Conservation (phyloP, 352 stramenopile species). For the Phytophthora meadii region DNA sequence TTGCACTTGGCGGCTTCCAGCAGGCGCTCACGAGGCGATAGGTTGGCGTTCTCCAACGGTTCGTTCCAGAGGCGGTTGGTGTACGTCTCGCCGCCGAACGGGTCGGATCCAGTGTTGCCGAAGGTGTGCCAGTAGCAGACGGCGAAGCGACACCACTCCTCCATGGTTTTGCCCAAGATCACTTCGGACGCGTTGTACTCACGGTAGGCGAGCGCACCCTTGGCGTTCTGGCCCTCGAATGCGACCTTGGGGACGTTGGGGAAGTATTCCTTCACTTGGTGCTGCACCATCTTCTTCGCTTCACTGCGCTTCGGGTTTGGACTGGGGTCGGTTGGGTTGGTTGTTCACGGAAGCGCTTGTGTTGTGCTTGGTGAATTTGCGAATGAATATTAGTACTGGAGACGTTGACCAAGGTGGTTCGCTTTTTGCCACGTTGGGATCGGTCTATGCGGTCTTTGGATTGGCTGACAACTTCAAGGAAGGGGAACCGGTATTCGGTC, state of each 20-base stretch:
- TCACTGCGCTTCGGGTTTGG: background rate
- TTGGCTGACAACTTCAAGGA: slow-evolving; percentile 27
- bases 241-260: slow-evolving; percentile 61
- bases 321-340: background rate
- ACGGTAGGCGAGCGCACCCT: slow-evolving; percentile 66
- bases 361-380: slow-evolving; percentile 13
- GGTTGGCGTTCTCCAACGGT: slow-evolving; percentile 25
- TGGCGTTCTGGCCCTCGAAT: slow-evolving; percentile 60
- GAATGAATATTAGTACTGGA: slow-evolving; percentile 15
- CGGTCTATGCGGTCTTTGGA: background rate
- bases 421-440: background rate
- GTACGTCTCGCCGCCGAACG: slow-evolving; percentile 48
- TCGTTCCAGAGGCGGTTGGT: slow-evolving; percentile 54
- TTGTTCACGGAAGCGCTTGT: slow-evolving; percentile 14
- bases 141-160: slow-evolving; percentile 67
- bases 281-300: slow-evolving; percentile 30
- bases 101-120: slow-evolving; percentile 38
- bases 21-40: slow-evolving; percentile 51
- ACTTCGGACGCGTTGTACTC: slow-evolving; percentile 84
- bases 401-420: background rate
- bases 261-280: slow-evolving; percentile 61
- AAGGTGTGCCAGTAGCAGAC: slow-evolving; percentile 76
- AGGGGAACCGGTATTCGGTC: too few relatives aligned
- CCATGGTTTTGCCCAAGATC: slow-evolving; percentile 82
- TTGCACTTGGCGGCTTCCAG: slow-evolving; percentile 79